These are phyloP conservation scores for Pythium monospermum DNA, from an alignment of 352 stramenopile genomes.

Conservation along the genomic window DNA sequence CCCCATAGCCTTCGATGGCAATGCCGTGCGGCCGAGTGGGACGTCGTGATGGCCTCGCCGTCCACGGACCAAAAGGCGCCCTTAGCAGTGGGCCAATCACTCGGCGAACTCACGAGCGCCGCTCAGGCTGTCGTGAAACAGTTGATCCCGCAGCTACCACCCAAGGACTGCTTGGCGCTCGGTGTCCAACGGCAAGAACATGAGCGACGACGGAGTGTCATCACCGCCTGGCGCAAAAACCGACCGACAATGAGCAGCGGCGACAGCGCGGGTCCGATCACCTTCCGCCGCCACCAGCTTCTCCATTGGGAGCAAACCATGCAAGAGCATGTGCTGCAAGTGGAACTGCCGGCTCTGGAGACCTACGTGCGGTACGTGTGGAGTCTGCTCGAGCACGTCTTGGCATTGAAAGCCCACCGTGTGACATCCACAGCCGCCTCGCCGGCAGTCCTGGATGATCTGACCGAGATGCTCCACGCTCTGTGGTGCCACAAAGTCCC, in stretches of 20 bases:
- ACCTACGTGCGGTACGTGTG: constrained; percentile 39
- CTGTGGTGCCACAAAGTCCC: constrained; percentile 3
- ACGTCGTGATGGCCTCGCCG: neutral
- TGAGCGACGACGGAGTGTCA: constrained; percentile 33
- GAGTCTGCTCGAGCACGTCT: constrained; percentile 29
- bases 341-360: constrained; percentile 50
- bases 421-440: neutral
- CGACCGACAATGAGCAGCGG: constrained; percentile 3
- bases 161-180: constrained; percentile 28
- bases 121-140: constrained; percentile 25
- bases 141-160: constrained; percentile 23
- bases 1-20: constrained; percentile 3
- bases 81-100: neutral
- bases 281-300: neutral
- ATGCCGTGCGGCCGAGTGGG: neutral
- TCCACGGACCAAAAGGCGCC: neutral
- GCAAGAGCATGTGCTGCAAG: constrained; percentile 29
- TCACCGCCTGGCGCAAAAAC: constrained; percentile 29
- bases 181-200: constrained; percentile 39
- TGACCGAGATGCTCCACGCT: constrained; percentile 6
- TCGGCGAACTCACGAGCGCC: neutral
- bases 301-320: constrained; percentile 22
- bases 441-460: constrained; percentile 4
- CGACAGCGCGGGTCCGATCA: too few species aligned
- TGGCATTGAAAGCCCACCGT: constrained; percentile 24